phyloP scores from a whole-genome alignment of 371 early-diverging fungal species.

The Lichtheimia ornata region DNA sequence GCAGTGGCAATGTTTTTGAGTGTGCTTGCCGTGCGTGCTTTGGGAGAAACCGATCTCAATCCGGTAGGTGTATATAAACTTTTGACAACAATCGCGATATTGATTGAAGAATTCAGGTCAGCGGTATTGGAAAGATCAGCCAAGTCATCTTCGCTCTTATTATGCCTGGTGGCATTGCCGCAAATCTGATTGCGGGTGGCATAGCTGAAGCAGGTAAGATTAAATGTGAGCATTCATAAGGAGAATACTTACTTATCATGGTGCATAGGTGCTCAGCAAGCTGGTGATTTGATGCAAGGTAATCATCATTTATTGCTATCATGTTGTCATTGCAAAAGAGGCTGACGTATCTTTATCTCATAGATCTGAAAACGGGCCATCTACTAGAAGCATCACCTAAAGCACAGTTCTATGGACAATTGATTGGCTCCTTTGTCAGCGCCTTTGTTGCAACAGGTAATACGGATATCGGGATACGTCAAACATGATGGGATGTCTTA shows the following conservation, averaged over 20 bases:
- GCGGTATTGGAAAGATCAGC: conserved; percentile 84
- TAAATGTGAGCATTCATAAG: background rate
- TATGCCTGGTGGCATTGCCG: conserved; percentile 71
- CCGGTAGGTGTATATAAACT: conserved; percentile 43
- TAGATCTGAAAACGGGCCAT: conserved; percentile 86
- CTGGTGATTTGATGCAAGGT: conserved; percentile 80
- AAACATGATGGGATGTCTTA: background rate
- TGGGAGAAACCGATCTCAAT: conserved; percentile 84
- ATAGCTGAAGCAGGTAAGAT: conserved; percentile 78
- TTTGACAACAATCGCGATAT: too few relatives aligned
- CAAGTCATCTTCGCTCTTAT: conserved; percentile 82
- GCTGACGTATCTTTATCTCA: too few relatives aligned
- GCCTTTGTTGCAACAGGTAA: conserved; percentile 44
- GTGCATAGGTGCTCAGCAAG: conserved; percentile 53
- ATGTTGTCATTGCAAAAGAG: too few relatives aligned
- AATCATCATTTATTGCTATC: background rate
- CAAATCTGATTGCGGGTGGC: conserved; percentile 84
- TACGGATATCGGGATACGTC: background rate
- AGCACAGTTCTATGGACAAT: conserved; percentile 85
- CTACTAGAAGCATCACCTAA: conserved; percentile 79
- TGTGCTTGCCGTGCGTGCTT: conserved; percentile 69
- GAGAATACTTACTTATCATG: background rate
- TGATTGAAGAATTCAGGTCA: conserved; percentile 27
- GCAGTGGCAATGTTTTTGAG: conserved; percentile 63
- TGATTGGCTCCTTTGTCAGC: conserved; percentile 77